Conservation (phyloP, 352 stramenopile species). For the Pythium dissotocum region DNA sequence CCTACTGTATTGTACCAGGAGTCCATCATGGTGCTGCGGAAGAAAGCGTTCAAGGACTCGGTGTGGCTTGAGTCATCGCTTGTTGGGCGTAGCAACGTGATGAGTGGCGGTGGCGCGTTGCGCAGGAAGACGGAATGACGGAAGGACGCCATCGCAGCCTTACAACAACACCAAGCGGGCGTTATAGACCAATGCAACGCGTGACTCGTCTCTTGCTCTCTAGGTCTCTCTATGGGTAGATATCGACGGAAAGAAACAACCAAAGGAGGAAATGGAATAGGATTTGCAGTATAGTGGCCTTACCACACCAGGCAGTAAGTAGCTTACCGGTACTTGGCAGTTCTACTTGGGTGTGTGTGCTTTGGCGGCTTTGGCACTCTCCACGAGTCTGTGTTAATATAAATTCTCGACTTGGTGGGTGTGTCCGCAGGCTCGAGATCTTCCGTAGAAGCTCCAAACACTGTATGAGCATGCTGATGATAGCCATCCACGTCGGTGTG, state of each 20-base stretch:
- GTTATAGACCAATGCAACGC: background rate
- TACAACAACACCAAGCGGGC: background rate
- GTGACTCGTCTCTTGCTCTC: conserved; percentile 2
- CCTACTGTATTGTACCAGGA: background rate
- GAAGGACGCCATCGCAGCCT: background rate
- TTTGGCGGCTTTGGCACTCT: background rate
- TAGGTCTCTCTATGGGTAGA: background rate
- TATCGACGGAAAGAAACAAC: background rate
- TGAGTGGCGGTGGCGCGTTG: background rate
- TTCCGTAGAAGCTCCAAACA: background rate
- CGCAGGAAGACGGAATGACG: background rate
- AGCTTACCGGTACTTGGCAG: background rate
- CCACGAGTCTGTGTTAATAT: background rate
- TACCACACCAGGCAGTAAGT: too few species aligned
- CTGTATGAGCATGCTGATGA: background rate
- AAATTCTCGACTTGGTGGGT: background rate
- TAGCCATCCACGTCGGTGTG: background rate
- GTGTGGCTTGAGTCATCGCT: background rate
- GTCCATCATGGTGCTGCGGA: background rate
- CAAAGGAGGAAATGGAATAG: background rate
- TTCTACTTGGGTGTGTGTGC: background rate
- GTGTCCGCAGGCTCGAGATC: background rate
- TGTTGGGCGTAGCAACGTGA: background rate
- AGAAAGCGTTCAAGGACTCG: background rate
- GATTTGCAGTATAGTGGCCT: background rate